Percentiles rank a stretch among this genome's conserved stretches.
phyloP scores from a whole-genome alignment of 164 flowering plant genomes.

The Berberis vulgaris region DNA sequence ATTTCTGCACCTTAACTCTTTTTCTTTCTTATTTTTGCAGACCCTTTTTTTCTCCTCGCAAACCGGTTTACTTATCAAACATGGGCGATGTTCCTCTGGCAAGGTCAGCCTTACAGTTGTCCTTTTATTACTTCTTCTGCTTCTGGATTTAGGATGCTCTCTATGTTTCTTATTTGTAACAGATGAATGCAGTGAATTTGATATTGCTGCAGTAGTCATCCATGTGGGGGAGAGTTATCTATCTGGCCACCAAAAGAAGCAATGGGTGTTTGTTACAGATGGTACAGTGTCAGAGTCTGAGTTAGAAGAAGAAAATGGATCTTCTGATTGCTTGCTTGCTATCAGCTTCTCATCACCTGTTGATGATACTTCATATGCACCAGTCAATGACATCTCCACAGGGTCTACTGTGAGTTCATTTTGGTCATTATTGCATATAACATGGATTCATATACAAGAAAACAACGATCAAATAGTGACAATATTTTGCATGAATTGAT shows the following conservation, averaged over 20 bases:
- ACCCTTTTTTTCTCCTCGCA: conserved; percentile 73
- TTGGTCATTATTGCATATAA: background rate
- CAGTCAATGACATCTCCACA: conserved; percentile 45
- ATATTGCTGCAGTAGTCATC: conserved; percentile 66
- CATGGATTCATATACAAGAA: background rate
- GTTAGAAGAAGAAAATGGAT: conserved; percentile 21
- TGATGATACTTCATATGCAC: conserved; percentile 40
- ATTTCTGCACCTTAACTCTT: conserved; percentile 6
- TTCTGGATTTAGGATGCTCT: background rate
- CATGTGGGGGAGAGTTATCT: conserved; percentile 64
- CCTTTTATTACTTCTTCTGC: conserved; percentile 4
- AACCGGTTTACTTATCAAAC: conserved; percentile 42
- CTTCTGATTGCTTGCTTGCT: conserved; percentile 60
- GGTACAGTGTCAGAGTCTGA: conserved; percentile 31
- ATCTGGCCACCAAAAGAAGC: conserved; percentile 55
- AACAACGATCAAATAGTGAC: background rate
- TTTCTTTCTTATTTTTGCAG: conserved; percentile 27
- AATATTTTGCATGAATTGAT: background rate
- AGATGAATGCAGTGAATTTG: conserved; percentile 66
- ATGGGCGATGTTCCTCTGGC: conserved; percentile 73
- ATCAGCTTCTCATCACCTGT: conserved; percentile 50
- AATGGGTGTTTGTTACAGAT: conserved; percentile 93
- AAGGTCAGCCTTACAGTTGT: conserved; percentile 35
- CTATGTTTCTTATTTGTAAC: conserved; percentile 7
- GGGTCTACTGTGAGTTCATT: conserved; percentile 63